These are phyloP conservation scores for Guadua angustifolia DNA, from an alignment of 176 grass and related monocot species.

Conservation along the genomic window DNA sequence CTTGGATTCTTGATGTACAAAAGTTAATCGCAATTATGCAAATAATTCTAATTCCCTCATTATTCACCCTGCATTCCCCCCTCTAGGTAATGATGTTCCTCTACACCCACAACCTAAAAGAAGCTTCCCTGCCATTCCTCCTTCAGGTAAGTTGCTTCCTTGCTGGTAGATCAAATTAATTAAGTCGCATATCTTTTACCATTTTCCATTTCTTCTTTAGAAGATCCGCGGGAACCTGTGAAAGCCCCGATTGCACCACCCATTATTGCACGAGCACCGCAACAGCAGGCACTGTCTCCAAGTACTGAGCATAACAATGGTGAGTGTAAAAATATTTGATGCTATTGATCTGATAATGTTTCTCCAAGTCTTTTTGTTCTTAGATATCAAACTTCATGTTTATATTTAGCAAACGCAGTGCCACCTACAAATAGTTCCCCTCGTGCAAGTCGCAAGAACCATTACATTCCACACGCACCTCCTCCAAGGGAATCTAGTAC, in stretches of 20 bases:
- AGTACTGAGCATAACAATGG: constrained; percentile 48
- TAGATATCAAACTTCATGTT: constrained; percentile 26
- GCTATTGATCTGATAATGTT: constrained; percentile 8
- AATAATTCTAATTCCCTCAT: constrained; percentile 27
- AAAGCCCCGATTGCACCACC: constrained; percentile 53
- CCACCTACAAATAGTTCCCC: constrained; percentile 51
- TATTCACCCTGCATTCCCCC: constrained; percentile 25
- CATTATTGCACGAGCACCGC: constrained; percentile 47
- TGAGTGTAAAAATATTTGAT: constrained; percentile 37
- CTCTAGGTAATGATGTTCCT: constrained; percentile 46
- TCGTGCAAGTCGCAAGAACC: constrained; percentile 39
- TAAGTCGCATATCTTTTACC: constrained; percentile 4
- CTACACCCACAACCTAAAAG: constrained; percentile 58
- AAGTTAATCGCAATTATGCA: background rate
- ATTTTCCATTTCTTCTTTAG: constrained; percentile 39
- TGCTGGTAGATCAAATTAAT: constrained; percentile 1
- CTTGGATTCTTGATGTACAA: constrained; percentile 11
- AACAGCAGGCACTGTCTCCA: constrained; percentile 53
- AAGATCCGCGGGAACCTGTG: constrained; percentile 38
- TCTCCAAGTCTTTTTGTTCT: constrained; percentile 8
- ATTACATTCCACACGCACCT: constrained; percentile 48
- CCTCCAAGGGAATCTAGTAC: constrained; percentile 53
- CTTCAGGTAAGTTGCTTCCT: constrained; percentile 58
- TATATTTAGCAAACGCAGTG: constrained; percentile 53
- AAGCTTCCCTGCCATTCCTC: constrained; percentile 53